A percentile compares a stretch with the other conserved stretches of the same genome.
These are phyloP conservation scores for Hymenoscyphus infarciens DNA, from an alignment of 2,329 filamentous ascomycete species.

Conservation along the genomic window DNA sequence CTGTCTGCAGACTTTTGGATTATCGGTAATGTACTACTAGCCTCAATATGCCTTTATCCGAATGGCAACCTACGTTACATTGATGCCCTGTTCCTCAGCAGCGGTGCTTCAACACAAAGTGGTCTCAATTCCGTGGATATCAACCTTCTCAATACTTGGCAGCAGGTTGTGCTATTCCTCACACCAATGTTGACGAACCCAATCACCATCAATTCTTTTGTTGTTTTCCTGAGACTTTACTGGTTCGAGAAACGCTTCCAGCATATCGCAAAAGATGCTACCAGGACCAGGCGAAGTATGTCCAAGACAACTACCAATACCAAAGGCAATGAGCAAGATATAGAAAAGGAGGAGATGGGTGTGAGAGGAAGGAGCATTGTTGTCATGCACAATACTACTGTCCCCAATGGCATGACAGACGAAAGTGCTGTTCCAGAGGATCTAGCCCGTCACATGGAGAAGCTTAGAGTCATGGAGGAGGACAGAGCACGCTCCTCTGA, in stretches of 20 bases:
- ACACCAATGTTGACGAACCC: slow-evolving; percentile 74
- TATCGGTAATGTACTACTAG: slow-evolving; percentile 66
- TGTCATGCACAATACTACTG: slow-evolving; percentile 57
- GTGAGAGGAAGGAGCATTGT: slow-evolving; percentile 64
- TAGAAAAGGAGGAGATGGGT: slow-evolving; percentile 46
- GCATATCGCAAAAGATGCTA: slow-evolving; percentile 71
- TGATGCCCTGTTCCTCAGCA: slow-evolving; percentile 85
- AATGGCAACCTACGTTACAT: slow-evolving; percentile 66
- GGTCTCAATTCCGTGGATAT: slow-evolving; percentile 79
- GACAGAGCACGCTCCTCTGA: slow-evolving; percentile 21
- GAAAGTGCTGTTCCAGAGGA: slow-evolving; percentile 48
- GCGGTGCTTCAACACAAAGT: slow-evolving; percentile 83
- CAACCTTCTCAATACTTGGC: slow-evolving; percentile 65
- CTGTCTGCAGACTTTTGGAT: slow-evolving; percentile 68
- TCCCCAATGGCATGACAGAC: slow-evolving; percentile 52
- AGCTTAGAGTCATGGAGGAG: slow-evolving; percentile 18
- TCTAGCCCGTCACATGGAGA: slow-evolving; percentile 18
- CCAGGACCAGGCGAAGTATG: slow-evolving; percentile 60
- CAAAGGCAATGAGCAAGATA: slow-evolving; percentile 45
- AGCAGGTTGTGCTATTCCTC: slow-evolving; percentile 70
- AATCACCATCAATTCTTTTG: slow-evolving; percentile 77
- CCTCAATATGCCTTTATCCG: slow-evolving; percentile 73
- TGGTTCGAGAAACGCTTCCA: slow-evolving; percentile 99
- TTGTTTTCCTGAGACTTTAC: slow-evolving; percentile 89
- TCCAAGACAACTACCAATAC: slow-evolving; percentile 57